Base-by-base conservation (phyloP, 371 early-diverging fungal genomes). In the Polyrhizophydium stewartii region DNA sequence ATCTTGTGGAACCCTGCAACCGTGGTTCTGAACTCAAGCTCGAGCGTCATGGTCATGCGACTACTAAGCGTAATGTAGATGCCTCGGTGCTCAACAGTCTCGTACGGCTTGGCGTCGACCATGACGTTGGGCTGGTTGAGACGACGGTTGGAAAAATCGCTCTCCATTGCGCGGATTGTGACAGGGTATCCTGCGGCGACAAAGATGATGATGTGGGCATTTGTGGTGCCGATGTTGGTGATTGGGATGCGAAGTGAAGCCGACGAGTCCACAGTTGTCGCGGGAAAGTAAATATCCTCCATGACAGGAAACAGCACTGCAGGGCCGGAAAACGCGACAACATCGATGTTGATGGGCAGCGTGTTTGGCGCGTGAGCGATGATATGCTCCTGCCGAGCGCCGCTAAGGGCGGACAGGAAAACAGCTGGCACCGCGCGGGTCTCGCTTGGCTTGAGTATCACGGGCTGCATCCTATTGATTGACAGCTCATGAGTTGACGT, bases 301-400 rank as follows among this genome's bases (percentile, higher is more conserved):
- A 64, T 57, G 9, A 78, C 55, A 2, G 79, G 81, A 17, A 77
- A 46, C 27, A 53, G 53, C 1, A 79, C 27, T 1, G 65, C 43
- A 7, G 78, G 77, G 0, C 79, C 79, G 5, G 75, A 75, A 27
- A 69, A 64, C 2, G 81, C 69, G 5, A 47, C 16, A 0, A 69
- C 61, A 9, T 70, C 64, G 6, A 82, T 51, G 9, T 59, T 16
- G 13, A 43, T 19, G 0, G 68, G 40, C 0, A 51, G 38, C 0
- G 68, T 31, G 37, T 67, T 66, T 16, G 78, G 75, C 5, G 73
- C 78, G 17, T 41, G 47, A 33, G 81, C 51, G 9, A 31, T 41
- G 21, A 79, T 2, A 3, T 24, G 25, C 59, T 81, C 82, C 25
- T 65, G 58, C 16, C 79, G 58, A 10, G 53, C 27, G 0, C 83